Percentiles rank a stretch among this genome's conserved stretches.
phyloP scores from a whole-genome alignment of 805 yeast species.

The Candida chilensis region DNA sequence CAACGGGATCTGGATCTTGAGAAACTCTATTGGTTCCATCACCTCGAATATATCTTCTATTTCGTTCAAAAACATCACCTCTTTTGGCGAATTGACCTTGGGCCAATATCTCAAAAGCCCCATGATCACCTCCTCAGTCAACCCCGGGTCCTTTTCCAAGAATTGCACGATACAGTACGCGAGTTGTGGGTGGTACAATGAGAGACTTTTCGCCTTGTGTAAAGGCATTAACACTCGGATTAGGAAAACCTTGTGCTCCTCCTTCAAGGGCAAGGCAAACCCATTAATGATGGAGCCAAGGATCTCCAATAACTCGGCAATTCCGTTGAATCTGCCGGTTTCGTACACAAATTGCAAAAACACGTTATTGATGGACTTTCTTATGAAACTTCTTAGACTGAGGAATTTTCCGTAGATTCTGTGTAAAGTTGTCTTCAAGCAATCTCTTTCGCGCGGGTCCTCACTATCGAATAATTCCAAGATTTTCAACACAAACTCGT shows the following conservation, averaged over 20 bases:
- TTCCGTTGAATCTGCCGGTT: conserved; percentile 92
- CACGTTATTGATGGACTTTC: conserved; percentile 87
- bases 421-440: conserved; percentile 89
- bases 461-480: conserved; percentile 92
- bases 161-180: conserved; percentile 97
- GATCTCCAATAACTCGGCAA: conserved; percentile 90
- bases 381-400: conserved; percentile 79
- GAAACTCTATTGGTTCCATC: conserved; percentile 88
- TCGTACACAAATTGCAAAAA: conserved; percentile 91
- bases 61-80: conserved; percentile 91
- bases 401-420: conserved; percentile 93
- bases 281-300: conserved; percentile 96
- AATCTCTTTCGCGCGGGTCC: conserved; percentile 94
- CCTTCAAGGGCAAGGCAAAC: conserved; percentile 93
- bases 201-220: conserved; percentile 83
- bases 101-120: conserved; percentile 96
- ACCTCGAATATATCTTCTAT: conserved; percentile 95
- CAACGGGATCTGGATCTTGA: conserved; percentile 84
- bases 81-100: conserved; percentile 88
- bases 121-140: conserved; percentile 95
- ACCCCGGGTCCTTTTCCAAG: conserved; percentile 82
- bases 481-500: conserved; percentile 70
- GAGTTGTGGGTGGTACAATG: conserved; percentile 91
- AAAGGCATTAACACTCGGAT: conserved; percentile 82
- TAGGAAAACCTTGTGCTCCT: conserved; percentile 89